Percentiles rank a stretch among this genome's conserved stretches.
phyloP scores from a whole-genome alignment of 2,329 filamentous ascomycete species.

The Ilyonectria destructans region DNA sequence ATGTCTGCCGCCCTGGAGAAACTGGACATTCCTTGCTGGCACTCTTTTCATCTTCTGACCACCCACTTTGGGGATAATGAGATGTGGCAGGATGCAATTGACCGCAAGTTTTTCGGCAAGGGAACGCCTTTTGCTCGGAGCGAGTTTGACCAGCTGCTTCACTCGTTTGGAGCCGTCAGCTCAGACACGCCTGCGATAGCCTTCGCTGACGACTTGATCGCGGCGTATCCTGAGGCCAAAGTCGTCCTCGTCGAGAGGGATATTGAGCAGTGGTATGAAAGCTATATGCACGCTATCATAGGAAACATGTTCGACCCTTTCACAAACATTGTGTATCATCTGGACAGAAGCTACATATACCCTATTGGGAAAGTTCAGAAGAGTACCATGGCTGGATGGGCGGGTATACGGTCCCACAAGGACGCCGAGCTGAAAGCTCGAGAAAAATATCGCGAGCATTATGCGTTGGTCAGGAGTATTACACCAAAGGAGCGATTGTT shows the following conservation, averaged over 20 bases:
- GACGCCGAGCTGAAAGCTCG: constrained; percentile 22
- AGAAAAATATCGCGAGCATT: constrained; percentile 26
- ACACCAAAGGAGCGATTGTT: constrained; percentile 35
- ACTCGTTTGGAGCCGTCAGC: constrained; percentile 53
- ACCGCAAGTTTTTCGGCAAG: constrained; percentile 38
- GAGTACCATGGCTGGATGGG: constrained; percentile 23
- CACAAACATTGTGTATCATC: constrained; percentile 14
- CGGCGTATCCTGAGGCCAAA: constrained; percentile 29
- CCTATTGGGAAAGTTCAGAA: constrained; percentile 20
- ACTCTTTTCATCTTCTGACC: constrained; percentile 38
- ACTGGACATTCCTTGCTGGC: constrained; percentile 40
- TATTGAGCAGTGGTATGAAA: constrained; percentile 26
- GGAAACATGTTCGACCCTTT: constrained; percentile 23
- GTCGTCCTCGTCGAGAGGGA: constrained; percentile 25
- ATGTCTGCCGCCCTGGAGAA: constrained; percentile 39
- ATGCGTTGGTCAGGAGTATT: constrained; percentile 7
- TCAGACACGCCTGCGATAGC: constrained; percentile 57
- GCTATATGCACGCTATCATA: constrained; percentile 29
- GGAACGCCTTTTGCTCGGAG: constrained; percentile 34
- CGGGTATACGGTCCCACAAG: constrained; percentile 5
- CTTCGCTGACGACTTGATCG: constrained; percentile 26
- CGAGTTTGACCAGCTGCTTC: constrained; percentile 42
- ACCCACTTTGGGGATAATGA: constrained; percentile 41
- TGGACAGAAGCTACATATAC: constrained; percentile 14
- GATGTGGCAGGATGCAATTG: constrained; percentile 44